Conservation (phyloP, 139 green algal genomes). For the Yamagishiella unicocca region DNA sequence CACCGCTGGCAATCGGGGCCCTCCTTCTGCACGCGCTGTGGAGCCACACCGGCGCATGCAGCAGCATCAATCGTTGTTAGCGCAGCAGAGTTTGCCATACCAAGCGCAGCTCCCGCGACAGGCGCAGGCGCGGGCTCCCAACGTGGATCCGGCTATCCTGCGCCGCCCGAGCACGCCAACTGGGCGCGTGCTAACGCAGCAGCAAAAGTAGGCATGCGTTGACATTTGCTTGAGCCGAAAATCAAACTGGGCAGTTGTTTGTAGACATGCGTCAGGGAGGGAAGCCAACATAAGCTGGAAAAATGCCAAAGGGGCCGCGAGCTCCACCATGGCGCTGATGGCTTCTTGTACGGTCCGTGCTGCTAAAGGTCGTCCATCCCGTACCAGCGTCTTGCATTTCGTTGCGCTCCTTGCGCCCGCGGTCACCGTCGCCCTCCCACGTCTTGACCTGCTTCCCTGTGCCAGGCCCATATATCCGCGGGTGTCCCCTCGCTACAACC, state of each 20-base stretch:
- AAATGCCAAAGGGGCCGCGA: too few relatives aligned
- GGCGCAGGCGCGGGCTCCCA: background rate
- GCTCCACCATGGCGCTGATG: too few relatives aligned
- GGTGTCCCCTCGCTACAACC: constrained; percentile 14
- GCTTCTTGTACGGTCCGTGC: too few relatives aligned
- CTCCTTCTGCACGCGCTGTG: background rate
- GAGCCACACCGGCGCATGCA: background rate
- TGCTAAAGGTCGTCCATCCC: too few relatives aligned
- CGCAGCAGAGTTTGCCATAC: background rate
- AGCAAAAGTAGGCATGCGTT: background rate
- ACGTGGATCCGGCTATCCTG: background rate
- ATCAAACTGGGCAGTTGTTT: too few relatives aligned
- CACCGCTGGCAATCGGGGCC: background rate
- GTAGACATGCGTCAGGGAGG: too few relatives aligned
- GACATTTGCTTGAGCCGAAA: too few relatives aligned
- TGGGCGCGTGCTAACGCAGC: background rate
- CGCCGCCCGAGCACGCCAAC: background rate
- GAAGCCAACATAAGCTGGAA: too few relatives aligned
- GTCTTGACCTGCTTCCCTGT: background rate
- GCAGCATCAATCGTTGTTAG: background rate
- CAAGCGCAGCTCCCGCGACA: background rate
- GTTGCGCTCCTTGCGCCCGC: too few relatives aligned
- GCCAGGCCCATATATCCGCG: background rate
- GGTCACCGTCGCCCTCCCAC: background rate
- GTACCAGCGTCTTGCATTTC: too few relatives aligned